Conservation (phyloP, 2,329 filamentous ascomycete genomes). For the Aspergillus neotritici region DNA sequence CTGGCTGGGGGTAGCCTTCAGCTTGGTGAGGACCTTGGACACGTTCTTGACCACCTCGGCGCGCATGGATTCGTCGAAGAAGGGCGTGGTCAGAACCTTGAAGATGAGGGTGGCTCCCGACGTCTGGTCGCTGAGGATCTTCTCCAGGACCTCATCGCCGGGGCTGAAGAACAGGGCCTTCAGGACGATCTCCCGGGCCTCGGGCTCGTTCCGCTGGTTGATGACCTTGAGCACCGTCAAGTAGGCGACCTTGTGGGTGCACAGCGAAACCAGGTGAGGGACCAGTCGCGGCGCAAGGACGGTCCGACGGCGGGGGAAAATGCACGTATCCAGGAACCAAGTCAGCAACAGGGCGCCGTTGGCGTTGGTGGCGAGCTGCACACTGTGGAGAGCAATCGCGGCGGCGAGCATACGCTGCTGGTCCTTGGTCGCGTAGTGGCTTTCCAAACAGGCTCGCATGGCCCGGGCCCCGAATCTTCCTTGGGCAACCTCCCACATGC, state of each 20-base stretch:
- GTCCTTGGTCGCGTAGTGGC: slow-evolving; percentile 88
- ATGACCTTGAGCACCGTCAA: slow-evolving; percentile 96
- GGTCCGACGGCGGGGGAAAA: slow-evolving; percentile 82
- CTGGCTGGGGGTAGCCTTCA: slow-evolving; percentile 90
- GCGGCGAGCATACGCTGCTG: slow-evolving; percentile 94
- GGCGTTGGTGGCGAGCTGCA: slow-evolving; percentile 90
- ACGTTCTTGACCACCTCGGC: slow-evolving; percentile 86
- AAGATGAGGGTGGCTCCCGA: slow-evolving; percentile 96
- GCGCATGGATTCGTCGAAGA: slow-evolving; percentile 89
- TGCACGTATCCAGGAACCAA: slow-evolving; percentile 98
- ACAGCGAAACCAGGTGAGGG: slow-evolving; percentile 87
- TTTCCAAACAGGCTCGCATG: slow-evolving; percentile 94
- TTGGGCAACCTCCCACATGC: slow-evolving; percentile 89
- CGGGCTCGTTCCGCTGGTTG: slow-evolving; percentile 91
- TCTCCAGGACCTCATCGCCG: slow-evolving; percentile 79
- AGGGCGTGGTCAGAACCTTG: slow-evolving; percentile 95
- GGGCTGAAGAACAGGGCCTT: slow-evolving; percentile 88
- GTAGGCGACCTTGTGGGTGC: slow-evolving; percentile 98
- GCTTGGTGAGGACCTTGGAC: slow-evolving; percentile 75
- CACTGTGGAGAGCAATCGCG: slow-evolving; percentile 91
- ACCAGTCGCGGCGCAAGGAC: slow-evolving; percentile 88
- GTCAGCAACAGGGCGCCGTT: slow-evolving; percentile 91
- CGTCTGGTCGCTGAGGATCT: slow-evolving; percentile 82
- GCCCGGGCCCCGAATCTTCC: slow-evolving; percentile 91
- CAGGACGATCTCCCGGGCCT: slow-evolving; percentile 83